Evolutionary conservation across 768 basidiomycete species (phyloP).

Genomic region (Leccinum rimulosum): DNA sequence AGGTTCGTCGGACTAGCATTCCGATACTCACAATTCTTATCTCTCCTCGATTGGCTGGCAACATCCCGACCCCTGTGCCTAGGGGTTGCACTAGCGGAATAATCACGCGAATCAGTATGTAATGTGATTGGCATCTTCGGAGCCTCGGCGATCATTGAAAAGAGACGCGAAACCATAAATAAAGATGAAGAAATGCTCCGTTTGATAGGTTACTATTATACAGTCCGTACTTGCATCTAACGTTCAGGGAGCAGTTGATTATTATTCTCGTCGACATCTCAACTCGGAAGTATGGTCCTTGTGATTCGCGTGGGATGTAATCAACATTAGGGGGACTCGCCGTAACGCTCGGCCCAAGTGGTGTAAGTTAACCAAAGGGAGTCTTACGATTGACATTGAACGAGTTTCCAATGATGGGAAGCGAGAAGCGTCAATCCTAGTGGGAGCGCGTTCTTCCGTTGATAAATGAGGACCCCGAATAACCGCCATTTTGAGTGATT

Average conservation of each 20-base stretch:
- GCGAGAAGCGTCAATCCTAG: no score
- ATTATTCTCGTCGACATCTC: background rate
- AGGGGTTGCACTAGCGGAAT: background rate
- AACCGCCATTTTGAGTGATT: background rate
- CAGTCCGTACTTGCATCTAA: background rate
- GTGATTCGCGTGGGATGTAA: background rate
- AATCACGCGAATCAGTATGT: slow-evolving; percentile 7
- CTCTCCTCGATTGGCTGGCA: background rate
- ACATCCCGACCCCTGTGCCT: slow-evolving; percentile 8
- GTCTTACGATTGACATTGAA: no score
- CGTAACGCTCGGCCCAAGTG: no score
- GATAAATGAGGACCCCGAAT: no score
- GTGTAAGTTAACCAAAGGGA: no score
- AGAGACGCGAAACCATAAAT: background rate
- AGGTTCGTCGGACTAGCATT: background rate
- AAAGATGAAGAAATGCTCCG: background rate
- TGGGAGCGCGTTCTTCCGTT: no score
- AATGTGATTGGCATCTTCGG: slow-evolving; percentile 10
- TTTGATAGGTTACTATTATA: background rate
- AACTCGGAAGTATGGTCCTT: background rate
- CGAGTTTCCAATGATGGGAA: no score
- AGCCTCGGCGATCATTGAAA: slow-evolving; percentile 2
- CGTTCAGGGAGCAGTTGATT: background rate
- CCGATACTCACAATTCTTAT: background rate
- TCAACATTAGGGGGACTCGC: no score